These are phyloP conservation scores for Plantago lanceolata DNA, from an alignment of 305 asterid species.

Conservation along the genomic window DNA sequence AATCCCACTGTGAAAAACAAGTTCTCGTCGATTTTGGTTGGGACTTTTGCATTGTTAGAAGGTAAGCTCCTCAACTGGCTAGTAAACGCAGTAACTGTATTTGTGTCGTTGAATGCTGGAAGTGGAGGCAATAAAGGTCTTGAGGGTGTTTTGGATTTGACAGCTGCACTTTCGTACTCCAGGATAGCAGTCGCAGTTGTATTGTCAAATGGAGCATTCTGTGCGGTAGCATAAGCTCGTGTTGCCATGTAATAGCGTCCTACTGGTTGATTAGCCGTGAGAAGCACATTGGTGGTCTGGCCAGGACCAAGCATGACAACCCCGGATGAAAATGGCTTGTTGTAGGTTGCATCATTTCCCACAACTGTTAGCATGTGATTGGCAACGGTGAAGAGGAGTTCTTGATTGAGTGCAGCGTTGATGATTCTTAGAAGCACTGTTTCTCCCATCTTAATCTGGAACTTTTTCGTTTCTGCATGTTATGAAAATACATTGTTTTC, in stretches of 20 bases:
- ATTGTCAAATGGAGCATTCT: constrained; percentile 55
- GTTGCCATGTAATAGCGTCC: constrained; percentile 68
- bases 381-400: constrained; percentile 6
- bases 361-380: constrained; percentile 11
- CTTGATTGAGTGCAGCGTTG: constrained; percentile 2
- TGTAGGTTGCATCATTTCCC: constrained; percentile 4
- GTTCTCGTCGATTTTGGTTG: constrained; percentile 47
- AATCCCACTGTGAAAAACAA: constrained; percentile 60
- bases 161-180: neutral
- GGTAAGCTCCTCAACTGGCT: constrained; percentile 23
- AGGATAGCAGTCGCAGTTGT: constrained; percentile 37
- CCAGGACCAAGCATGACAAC: constrained; percentile 22
- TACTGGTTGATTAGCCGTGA: constrained; percentile 35
- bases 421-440: neutral
- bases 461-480: neutral
- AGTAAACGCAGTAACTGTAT: constrained; percentile 49
- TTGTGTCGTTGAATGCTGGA: constrained; percentile 67
- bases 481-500: neutral
- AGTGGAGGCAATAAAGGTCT: constrained; percentile 20
- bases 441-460: neutral
- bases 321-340: neutral
- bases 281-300: constrained; percentile 63
- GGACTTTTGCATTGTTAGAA: constrained; percentile 50
- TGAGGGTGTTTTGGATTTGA: neutral
- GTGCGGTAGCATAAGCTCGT: constrained; percentile 71